Base-by-base conservation (phyloP, 768 basidiomycete genomes). In the Hypsizygus marmoreus region DNA sequence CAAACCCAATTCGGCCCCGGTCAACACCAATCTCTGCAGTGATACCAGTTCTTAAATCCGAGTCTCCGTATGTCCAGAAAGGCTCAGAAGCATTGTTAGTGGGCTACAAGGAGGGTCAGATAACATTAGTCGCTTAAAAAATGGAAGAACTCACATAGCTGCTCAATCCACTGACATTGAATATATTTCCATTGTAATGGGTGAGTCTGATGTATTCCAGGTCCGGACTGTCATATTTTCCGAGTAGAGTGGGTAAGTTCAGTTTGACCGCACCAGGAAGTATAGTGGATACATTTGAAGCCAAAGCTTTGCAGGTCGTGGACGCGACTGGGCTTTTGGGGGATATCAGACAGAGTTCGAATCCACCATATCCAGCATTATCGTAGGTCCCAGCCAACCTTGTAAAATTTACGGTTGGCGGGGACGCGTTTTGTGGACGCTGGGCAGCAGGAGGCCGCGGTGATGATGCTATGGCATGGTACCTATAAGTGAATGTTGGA, bases 341-440 rank as follows among this genome's bases (percentile, higher is more conserved):
- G 4, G 39, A 37, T 1, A 41, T n/a, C n/a, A n/a, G n/a, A 31
- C 63, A 64, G 16, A 64, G 52, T 22, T 61, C 58, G 26, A 63
- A 19, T 2, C 35, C 32, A 0, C 59, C 59, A 39, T 64, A 66
- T 0, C 59, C 60, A 1, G n/a, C 17, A 42, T 61, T 55, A 6
- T 39, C 22, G 35, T 61, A 66, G 2, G 9, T 40, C 9, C 63
- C 65, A 3, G 47, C 51, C 3, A 64, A 47, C 2, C 42, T 45
- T 6, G 36, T 16, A 30, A 60, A 55, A 6, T 51, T 26, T 1
- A 49, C 36, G 4, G 50, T 32, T 1, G 58, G 54, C 1, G 49
- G 43, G 5, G 49, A 35, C 0, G 62, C 45, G 17, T 61, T 49
- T 19, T 31, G 23, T 16, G 51, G 48, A 3, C 41, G n/a, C 2